Conservation (phyloP, 352 stramenopile species). For the Phytopythium boreale region DNA sequence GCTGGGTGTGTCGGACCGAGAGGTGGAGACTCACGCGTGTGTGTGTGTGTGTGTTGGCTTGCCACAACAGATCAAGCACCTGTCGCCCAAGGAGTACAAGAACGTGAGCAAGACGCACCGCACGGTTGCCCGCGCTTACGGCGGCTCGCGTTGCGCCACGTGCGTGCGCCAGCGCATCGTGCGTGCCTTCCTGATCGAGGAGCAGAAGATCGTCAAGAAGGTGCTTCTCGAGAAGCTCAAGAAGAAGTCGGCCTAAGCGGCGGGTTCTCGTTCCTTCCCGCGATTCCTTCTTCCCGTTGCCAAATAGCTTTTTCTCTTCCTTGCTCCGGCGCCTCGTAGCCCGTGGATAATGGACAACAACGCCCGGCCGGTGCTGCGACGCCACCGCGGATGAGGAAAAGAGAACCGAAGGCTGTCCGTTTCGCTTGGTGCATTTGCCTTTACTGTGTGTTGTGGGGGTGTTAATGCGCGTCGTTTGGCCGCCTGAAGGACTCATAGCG, state of each 20-base stretch:
- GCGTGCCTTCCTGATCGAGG: slow-evolving; percentile 98
- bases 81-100: slow-evolving; percentile 73
- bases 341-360: slow-evolving; percentile 4
- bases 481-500: no score
- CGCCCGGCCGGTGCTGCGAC: not conserved
- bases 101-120: slow-evolving; percentile 88
- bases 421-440: not conserved
- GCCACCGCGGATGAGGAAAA: slow-evolving; percentile 7
- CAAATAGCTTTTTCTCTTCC: slow-evolving; percentile 1
- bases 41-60: not conserved
- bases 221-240: slow-evolving; percentile 95
- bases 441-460: no score
- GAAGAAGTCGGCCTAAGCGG: slow-evolving; percentile 73
- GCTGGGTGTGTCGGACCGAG: no score
- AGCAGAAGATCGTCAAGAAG: slow-evolving; percentile 99
- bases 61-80: slow-evolving; percentile 76
- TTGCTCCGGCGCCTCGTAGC: not conserved
- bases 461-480: no score
- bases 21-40: not conserved
- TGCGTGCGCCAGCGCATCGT: slow-evolving; percentile 97
- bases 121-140: slow-evolving; percentile 97
- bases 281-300: slow-evolving; percentile 16
- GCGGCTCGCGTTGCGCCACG: slow-evolving; percentile 90
- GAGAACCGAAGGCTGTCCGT: not conserved
- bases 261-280: not conserved